Percentiles rank a stretch among this genome's conserved stretches.
Evolutionary conservation across 1,284 basidiomycete genomes (phyloP).

Genomic region (Coniferiporia sulphurascens): DNA sequence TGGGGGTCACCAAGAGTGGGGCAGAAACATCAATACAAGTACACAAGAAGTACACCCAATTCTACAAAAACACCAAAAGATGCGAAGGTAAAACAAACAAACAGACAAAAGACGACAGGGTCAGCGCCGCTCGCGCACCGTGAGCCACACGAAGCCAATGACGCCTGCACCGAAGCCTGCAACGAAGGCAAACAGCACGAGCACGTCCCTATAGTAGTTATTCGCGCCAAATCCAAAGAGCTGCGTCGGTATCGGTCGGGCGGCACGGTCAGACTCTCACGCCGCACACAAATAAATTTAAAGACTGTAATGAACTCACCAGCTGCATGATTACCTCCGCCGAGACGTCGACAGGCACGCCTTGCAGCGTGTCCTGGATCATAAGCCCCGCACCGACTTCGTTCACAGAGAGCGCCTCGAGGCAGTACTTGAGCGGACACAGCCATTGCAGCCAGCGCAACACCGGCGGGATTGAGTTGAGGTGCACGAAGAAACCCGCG

Average conservation of each 20-base stretch:
- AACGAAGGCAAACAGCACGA: slow-evolving; percentile 81
- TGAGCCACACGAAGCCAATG: slow-evolving; percentile 68
- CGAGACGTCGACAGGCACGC: slow-evolving; percentile 76
- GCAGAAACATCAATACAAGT: too few relatives aligned
- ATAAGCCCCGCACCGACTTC: slow-evolving; percentile 82
- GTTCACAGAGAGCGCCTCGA: slow-evolving; percentile 84
- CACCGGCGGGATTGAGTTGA: slow-evolving; percentile 74
- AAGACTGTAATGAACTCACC: slow-evolving; percentile 38
- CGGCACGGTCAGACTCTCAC: slow-evolving; percentile 15
- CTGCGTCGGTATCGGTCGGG: too few relatives aligned
- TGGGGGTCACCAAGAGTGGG: too few relatives aligned
- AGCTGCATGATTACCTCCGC: slow-evolving; percentile 80
- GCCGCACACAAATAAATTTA: slow-evolving; percentile 76
- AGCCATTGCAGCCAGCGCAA: slow-evolving; percentile 86
- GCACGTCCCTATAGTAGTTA: slow-evolving; percentile 81
- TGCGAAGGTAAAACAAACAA: not conserved
- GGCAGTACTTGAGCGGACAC: slow-evolving; percentile 62
- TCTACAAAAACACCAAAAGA: not conserved
- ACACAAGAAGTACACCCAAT: not conserved
- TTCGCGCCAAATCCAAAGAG: slow-evolving; percentile 25
- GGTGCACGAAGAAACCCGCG: slow-evolving; percentile 83
- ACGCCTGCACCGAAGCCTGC: slow-evolving; percentile 68
- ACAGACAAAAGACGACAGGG: not conserved
- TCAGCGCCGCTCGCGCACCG: slow-evolving; percentile 66
- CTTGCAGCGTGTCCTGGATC: slow-evolving; percentile 75